Base-by-base conservation (phyloP, 257 asterid genomes). In the Ajuga chamaepitys region DNA sequence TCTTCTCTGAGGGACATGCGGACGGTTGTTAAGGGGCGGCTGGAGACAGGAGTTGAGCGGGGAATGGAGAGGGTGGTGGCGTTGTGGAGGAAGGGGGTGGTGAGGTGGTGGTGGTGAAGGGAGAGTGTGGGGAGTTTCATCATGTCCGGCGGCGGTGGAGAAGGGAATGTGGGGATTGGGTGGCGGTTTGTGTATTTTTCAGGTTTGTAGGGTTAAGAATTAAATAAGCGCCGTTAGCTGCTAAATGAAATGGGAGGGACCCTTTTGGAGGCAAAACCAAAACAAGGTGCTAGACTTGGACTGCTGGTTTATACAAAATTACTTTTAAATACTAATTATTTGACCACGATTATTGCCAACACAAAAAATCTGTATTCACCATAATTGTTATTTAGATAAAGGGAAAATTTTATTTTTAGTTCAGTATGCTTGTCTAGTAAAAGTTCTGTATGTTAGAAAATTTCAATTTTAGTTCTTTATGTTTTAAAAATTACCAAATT, bases 1-100 rank as follows among this genome's bases (percentile, higher is more conserved):
- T 80, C 85, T 42, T 87, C 87, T 0, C 71, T 72, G 67, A 89
- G 96, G n/a, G 98, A 82, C 97, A 89, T 87, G 24, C 85, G 91
- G 40, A 87, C 80, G 8, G 79, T 47, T 77, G 79, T 47, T 77
- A 66, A 73, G 56, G 75, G 77, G 51, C 64, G 72, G 14, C 28
- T 66, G 70, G 58, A 25, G 74, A 16, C 46, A 4, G 70, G 67
- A 16, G 74, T 22, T 28, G 85, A 46, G 58, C 63, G 71, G 62
- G 75, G 13, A 25, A 51, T 16, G 44, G 71, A 9, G 67, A 69
- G 32, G 46, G 34, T 42, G 76, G 75, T 17, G 52, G 75, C 18
- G 16, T 60, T 57, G 40, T 58, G 81, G 73, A 54, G 66, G 73
- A 70, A 62, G 57, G 77, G 34, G 24, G 74, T 40, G 67, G 77